A percentile compares a stretch with the other conserved stretches of the same genome.
phyloP scores from a whole-genome alignment of 805 yeast species.

The Yamadazyma kitorensis region DNA sequence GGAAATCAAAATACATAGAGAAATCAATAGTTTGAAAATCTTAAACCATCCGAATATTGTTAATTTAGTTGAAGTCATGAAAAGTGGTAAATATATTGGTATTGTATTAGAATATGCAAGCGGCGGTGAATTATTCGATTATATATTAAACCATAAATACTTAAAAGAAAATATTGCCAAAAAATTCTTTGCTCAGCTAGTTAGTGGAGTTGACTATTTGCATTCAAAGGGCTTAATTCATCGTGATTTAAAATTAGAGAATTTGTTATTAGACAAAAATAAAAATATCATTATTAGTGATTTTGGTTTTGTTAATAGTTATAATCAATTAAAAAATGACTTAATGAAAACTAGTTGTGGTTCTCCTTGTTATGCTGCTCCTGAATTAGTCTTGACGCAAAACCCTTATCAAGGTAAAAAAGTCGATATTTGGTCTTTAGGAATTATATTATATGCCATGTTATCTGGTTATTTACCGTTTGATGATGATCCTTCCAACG shows the following conservation, averaged over 20 bases:
- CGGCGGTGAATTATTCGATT: conserved; percentile 95
- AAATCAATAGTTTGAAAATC: conserved; percentile 83
- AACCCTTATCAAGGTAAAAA: conserved; percentile 87
- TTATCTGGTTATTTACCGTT: conserved; percentile 95
- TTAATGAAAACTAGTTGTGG: conserved; percentile 95
- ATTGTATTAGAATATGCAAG: conserved; percentile 95
- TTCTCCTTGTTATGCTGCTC: conserved; percentile 98
- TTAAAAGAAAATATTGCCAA: conserved; percentile 87
- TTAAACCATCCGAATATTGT: conserved; percentile 94
- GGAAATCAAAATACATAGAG: conserved; percentile 87
- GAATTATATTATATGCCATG: conserved; percentile 94
- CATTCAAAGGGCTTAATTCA: conserved; percentile 79
- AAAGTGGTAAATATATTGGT: conserved; percentile 92
- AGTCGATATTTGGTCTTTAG: conserved; percentile 97
- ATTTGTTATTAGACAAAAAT: conserved; percentile 75
- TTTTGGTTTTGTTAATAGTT: conserved; percentile 94
- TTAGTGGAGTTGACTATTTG: conserved; percentile 89
- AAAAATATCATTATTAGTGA: conserved; percentile 85
- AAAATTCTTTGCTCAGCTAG: conserved; percentile 84
- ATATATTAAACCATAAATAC: conserved; percentile 80
- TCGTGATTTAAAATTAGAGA: conserved; percentile 74
- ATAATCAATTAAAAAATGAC: conserved; percentile 54
- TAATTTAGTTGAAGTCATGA: conserved; percentile 85
- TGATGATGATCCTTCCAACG: conserved; percentile 96
- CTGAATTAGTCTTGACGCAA: conserved; percentile 86